A percentile compares a stretch with the other conserved stretches of the same genome.
phyloP scores from a whole-genome alignment of 805 yeast species.

The Pichia paraexigua region DNA sequence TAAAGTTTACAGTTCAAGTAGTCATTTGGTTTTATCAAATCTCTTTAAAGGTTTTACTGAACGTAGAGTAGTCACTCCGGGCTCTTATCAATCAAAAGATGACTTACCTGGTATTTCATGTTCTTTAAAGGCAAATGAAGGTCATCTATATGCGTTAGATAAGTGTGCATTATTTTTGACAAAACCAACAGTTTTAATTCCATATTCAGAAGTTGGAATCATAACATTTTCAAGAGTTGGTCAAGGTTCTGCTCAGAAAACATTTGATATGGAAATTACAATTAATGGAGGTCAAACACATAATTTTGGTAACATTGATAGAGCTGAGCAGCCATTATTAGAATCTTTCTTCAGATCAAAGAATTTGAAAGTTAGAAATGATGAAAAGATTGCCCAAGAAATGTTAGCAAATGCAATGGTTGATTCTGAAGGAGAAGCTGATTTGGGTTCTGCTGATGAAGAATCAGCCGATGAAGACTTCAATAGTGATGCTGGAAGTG shows the following conservation, averaged over 20 bases:
- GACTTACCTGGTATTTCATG: conserved; percentile 84
- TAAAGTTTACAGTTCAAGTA: conserved; percentile 64
- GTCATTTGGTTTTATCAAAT: conserved; percentile 81
- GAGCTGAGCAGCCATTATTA: conserved; percentile 78
- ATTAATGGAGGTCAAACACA: conserved; percentile 62
- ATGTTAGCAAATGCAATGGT: conserved; percentile 69
- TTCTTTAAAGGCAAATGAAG: conserved; percentile 92
- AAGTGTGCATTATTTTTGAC: conserved; percentile 85
- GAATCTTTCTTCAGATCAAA: conserved; percentile 72
- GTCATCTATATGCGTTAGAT: conserved; percentile 87
- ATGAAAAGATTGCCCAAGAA: conserved; percentile 79
- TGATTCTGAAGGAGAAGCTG: conserved; percentile 49
- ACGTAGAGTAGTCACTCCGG: conserved; percentile 77
- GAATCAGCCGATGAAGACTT: conserved; percentile 88
- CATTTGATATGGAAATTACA: conserved; percentile 85
- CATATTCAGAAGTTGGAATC: conserved; percentile 69
- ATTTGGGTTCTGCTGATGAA: conserved; percentile 70
- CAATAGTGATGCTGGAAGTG: conserved; percentile 32
- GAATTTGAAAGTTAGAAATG: conserved; percentile 76
- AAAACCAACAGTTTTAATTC: conserved; percentile 88
- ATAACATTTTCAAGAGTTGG: conserved; percentile 88
- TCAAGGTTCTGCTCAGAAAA: conserved; percentile 70
- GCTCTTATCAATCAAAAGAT: conserved; percentile 66
- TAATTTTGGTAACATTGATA: conserved; percentile 78
- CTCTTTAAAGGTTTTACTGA: conserved; percentile 87